Percentiles rank a stretch among this genome's conserved stretches.
Evolutionary conservation across 202 grass and related monocot genomes (phyloP).

Genomic region (Zizania palustris): DNA sequence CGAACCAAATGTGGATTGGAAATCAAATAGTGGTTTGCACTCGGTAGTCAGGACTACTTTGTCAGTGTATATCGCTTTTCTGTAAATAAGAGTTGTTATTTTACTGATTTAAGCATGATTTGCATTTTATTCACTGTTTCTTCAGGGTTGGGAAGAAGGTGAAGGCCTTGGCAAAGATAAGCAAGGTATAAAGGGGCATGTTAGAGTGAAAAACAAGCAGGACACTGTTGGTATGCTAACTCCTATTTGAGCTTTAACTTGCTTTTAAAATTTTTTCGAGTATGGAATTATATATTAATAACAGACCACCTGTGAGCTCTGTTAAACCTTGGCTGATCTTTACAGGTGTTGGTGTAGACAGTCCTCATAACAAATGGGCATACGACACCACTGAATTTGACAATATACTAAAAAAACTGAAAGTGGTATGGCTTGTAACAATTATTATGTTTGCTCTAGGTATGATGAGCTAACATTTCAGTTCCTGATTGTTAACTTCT

Average conservation of each 20-base stretch:
- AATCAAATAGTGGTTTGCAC: not conserved
- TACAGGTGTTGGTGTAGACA: slow-evolving; percentile 85
- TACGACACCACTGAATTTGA: slow-evolving; percentile 94
- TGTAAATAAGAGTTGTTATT: not conserved
- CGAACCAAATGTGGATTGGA: not conserved
- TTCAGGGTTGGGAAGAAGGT: slow-evolving; percentile 96
- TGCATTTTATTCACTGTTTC: not conserved
- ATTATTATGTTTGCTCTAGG: slow-evolving; percentile 23
- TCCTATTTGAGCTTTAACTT: not conserved
- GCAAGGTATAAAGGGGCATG: slow-evolving; percentile 89
- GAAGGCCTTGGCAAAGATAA: slow-evolving; percentile 99
- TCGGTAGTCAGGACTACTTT: not conserved
- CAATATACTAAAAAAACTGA: slow-evolving; percentile 91
- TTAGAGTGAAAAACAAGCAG: slow-evolving; percentile 95
- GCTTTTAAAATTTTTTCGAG: not conserved
- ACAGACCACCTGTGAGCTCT: not conserved
- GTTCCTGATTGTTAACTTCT: slow-evolving; percentile 12
- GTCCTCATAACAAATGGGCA: slow-evolving; percentile 79
- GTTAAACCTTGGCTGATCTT: slow-evolving; percentile 4
- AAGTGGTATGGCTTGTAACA: slow-evolving; percentile 63
- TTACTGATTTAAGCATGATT: slow-evolving; percentile 13
- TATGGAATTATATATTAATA: not conserved
- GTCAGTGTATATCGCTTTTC: not conserved
- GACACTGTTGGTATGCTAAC: slow-evolving; percentile 59
- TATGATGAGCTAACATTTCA: slow-evolving; percentile 18